Evolutionary conservation across 306 rosid genomes (phyloP).

Genomic region (Cicer chorassanicum): DNA sequence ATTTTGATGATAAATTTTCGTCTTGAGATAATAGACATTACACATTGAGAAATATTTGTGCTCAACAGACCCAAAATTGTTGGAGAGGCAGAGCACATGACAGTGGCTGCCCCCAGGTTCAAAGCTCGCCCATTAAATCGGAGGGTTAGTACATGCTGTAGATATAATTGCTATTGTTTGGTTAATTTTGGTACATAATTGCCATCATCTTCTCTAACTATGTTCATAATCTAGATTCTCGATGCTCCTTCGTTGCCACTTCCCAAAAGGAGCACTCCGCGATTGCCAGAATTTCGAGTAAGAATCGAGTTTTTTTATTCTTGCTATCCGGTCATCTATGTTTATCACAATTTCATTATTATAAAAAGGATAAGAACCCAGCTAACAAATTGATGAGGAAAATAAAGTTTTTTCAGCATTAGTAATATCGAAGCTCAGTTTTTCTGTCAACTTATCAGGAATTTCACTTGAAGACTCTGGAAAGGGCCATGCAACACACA

Average conservation of each 20-base stretch:
- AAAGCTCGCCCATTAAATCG: constrained; percentile 98
- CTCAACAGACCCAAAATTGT: constrained; percentile 65
- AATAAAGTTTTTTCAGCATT: constrained; percentile 23
- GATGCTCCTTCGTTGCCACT: constrained; percentile 87
- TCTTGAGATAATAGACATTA: constrained; percentile 22
- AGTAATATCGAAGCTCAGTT: constrained; percentile 38
- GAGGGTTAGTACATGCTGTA: constrained; percentile 67
- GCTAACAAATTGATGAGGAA: constrained; percentile 29
- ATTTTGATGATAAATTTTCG: constrained; percentile 28
- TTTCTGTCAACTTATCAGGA: constrained; percentile 58
- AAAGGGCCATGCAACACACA: constrained; percentile 83
- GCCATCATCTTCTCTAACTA: constrained; percentile 41
- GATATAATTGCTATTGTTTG: constrained; percentile 27
- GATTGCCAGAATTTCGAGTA: constrained; percentile 89
- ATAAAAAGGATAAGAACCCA: constrained; percentile 7
- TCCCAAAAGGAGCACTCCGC: constrained; percentile 79
- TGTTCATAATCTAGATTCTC: constrained; percentile 66
- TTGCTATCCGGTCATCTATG: constrained; percentile 18
- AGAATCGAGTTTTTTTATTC: constrained; percentile 41
- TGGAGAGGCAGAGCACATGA: constrained; percentile 55
- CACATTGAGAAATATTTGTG: constrained; percentile 34
- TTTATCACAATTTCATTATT: constrained; percentile 13
- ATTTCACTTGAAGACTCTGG: constrained; percentile 79
- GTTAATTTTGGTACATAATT: constrained; percentile 28
- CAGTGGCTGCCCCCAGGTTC: constrained; percentile 59